These are phyloP conservation scores for Russula sp. DNA, from an alignment of 768 basidiomycete species.

Conservation along the genomic window DNA sequence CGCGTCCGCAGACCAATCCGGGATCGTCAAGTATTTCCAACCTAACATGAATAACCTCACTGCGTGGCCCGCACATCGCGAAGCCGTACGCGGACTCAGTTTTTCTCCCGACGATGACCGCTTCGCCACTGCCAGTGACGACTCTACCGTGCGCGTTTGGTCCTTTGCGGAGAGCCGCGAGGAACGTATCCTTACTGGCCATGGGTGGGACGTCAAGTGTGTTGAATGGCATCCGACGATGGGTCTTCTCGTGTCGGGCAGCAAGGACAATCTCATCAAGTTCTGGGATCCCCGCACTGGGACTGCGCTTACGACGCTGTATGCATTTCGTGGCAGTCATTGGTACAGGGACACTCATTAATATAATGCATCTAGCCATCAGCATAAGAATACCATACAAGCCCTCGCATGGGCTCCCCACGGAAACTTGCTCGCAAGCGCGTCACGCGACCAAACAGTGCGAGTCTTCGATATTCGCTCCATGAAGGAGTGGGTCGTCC, in stretches of 20 bases:
- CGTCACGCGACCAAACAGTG: slow-evolving; percentile 90
- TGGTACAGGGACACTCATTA: not conserved
- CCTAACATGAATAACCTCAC: slow-evolving; percentile 99
- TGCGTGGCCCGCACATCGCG: slow-evolving; percentile 93
- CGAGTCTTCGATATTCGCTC: slow-evolving; percentile 97
- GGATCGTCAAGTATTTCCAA: slow-evolving; percentile 98
- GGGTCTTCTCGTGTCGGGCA: slow-evolving; percentile 90
- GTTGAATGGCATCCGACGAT: slow-evolving; percentile 99
- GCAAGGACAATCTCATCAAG: slow-evolving; percentile 97
- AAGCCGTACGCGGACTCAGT: slow-evolving; percentile 86
- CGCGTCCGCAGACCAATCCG: slow-evolving; percentile 87
- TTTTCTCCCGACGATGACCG: slow-evolving; percentile 90
- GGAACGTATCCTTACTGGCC: slow-evolving; percentile 88
- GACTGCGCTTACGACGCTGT: slow-evolving; percentile 88
- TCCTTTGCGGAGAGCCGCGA: slow-evolving; percentile 87
- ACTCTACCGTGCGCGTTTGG: slow-evolving; percentile 94
- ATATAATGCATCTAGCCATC: slow-evolving; percentile 55
- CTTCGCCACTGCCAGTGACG: slow-evolving; percentile 95
- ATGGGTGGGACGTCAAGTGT: slow-evolving; percentile 98
- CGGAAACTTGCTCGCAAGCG: slow-evolving; percentile 91
- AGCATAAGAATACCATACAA: slow-evolving; percentile 97
- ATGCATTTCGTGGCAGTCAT: slow-evolving; percentile 34
- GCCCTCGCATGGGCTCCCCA: slow-evolving; percentile 91
- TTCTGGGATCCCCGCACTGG: slow-evolving; percentile 99
- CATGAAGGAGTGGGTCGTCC: slow-evolving; percentile 90